A percentile compares a stretch with the other conserved stretches of the same genome.
phyloP scores from a whole-genome alignment of 2,329 filamentous ascomycete species.

The Aspergillus thermomutatus region DNA sequence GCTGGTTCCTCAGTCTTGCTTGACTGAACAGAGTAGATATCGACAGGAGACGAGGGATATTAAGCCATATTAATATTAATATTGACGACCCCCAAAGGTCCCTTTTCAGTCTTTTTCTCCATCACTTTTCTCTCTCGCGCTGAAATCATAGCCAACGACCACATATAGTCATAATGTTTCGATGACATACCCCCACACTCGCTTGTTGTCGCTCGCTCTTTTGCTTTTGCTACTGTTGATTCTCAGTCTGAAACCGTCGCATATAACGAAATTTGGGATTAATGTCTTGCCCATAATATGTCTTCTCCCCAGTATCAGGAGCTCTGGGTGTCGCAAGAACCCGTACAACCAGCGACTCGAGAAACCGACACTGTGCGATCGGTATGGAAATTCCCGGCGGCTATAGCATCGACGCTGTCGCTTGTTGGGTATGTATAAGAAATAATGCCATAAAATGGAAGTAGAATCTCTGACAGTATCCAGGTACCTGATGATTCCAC shows the following conservation, averaged over 20 bases:
- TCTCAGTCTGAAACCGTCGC: not conserved
- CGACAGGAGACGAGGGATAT: not conserved
- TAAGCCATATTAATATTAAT: not conserved
- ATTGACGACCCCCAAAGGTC: not conserved
- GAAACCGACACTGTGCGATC: not conserved
- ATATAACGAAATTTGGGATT: not conserved
- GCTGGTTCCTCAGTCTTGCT: not conserved
- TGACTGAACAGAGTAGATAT: not conserved
- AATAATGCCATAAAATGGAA: not conserved
- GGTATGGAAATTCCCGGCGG: not conserved
- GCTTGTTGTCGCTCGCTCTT: not conserved
- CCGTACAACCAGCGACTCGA: not conserved
- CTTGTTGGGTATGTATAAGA: slow-evolving; percentile 25
- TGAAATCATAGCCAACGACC: not conserved
- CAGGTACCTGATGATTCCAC: slow-evolving; percentile 30
- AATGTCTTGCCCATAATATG: not conserved
- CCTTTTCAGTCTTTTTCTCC: not conserved
- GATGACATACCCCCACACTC: not conserved
- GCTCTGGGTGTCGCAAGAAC: not conserved
- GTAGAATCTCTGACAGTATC: not conserved
- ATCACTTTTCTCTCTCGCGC: not conserved
- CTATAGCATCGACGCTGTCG: slow-evolving; percentile 5
- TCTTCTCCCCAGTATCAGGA: not conserved
- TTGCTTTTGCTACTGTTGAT: not conserved
- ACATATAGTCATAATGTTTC: not conserved